A percentile compares a stretch with the other conserved stretches of the same genome.
phyloP scores from a whole-genome alignment of 345 rosid genomes.

The Corchorus olitorius region DNA sequence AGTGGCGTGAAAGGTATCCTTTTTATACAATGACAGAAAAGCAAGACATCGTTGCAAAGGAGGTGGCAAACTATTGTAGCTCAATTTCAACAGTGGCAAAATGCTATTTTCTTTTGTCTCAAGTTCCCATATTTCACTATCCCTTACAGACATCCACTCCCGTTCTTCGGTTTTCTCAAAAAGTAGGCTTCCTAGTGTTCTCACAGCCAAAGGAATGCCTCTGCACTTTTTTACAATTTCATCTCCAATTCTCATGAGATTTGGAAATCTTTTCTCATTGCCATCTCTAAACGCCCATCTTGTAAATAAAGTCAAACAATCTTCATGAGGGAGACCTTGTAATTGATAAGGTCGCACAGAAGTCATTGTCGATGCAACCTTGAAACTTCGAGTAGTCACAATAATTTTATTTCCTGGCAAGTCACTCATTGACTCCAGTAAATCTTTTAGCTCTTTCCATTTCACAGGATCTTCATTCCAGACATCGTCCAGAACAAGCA shows the following conservation, averaged over 20 bases:
- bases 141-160: neutral
- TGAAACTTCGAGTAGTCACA: neutral
- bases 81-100: slow-evolving; percentile 9
- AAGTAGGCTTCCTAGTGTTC: slow-evolving; percentile 9
- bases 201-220: slow-evolving; percentile 25
- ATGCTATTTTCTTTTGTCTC: slow-evolving; percentile 2
- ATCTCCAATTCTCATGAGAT: neutral
- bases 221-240: neutral
- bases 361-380: neutral
- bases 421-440: no score
- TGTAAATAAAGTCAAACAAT: neutral
- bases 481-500: no score
- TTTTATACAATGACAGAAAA: slow-evolving; percentile 7
- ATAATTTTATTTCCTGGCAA: neutral
- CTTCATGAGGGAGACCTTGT: neutral
- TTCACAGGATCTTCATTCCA: no score
- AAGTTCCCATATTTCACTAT: slow-evolving; percentile 2
- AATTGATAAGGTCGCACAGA: neutral
- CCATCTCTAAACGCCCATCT: neutral
- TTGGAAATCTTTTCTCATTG: neutral
- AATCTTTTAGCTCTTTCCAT: no score
- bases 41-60: slow-evolving; percentile 20
- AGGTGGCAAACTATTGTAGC: neutral
- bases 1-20: neutral
- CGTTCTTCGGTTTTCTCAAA: neutral